These are phyloP conservation scores for Phytomonas francai DNA, from an alignment of 208 protist genomes.

Conservation along the genomic window DNA sequence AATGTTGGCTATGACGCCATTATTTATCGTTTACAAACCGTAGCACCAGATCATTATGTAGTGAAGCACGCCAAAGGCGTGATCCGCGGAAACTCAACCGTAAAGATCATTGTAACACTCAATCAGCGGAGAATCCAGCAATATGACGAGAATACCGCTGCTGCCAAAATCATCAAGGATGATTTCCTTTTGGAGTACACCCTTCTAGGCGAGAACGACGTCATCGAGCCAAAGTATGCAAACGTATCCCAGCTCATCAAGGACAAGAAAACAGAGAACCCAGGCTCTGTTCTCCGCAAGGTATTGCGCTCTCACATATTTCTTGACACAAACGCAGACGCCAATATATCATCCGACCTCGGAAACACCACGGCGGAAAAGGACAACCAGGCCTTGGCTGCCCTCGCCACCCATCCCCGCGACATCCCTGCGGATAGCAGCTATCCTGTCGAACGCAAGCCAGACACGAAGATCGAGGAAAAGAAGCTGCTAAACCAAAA, in stretches of 20 bases:
- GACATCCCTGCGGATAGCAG: not conserved
- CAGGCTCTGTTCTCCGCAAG: conserved; percentile 37
- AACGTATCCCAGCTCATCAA: conserved; percentile 70
- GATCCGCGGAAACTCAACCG: conserved; percentile 48
- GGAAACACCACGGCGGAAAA: not conserved
- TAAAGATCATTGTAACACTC: conserved; percentile 49
- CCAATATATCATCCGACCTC: conserved; percentile 2
- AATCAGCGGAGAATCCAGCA: conserved; percentile 15
- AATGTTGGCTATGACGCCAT: conserved; percentile 72
- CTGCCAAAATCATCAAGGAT: conserved; percentile 30
- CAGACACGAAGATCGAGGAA: not conserved
- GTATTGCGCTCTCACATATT: conserved; percentile 35
- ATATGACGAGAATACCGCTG: not conserved
- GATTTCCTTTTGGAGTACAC: conserved; percentile 77
- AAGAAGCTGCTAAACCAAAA: conserved; percentile 3
- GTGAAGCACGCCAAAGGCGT: conserved; percentile 76
- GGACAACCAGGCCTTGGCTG: not conserved
- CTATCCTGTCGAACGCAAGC: conserved; percentile 3
- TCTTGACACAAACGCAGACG: conserved; percentile 14
- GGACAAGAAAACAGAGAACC: conserved; percentile 41
- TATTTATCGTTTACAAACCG: conserved; percentile 69
- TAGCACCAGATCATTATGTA: conserved; percentile 53
- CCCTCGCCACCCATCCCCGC: not conserved
- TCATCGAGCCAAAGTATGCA: conserved; percentile 39
- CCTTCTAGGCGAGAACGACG: conserved; percentile 35